Conservation (phyloP, 1,139 yeast species). For the Kurtzmaniella quercitrusa region DNA sequence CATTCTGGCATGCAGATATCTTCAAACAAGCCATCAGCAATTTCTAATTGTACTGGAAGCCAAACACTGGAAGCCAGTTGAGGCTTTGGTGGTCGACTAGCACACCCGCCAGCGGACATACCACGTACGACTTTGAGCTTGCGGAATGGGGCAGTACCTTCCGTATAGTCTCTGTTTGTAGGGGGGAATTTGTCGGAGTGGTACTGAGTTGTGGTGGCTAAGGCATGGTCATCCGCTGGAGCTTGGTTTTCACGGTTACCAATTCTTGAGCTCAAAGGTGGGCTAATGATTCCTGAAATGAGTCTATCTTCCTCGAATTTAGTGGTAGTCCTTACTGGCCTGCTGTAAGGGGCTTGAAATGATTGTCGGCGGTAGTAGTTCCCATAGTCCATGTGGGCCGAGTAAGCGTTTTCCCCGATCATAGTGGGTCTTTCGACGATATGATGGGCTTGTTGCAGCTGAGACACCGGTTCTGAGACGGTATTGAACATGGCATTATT, state of each 20-base stretch:
- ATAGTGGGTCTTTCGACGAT: neutral
- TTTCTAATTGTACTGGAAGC: constrained; percentile 42
- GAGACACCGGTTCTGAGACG: neutral
- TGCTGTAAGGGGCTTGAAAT: neutral
- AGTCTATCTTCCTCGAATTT: neutral
- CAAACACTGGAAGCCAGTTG: constrained; percentile 29
- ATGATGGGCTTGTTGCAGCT: neutral
- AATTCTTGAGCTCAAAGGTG: neutral
- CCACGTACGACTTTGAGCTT: constrained; percentile 51
- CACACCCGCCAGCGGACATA: constrained; percentile 54
- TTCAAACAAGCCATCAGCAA: constrained; percentile 40
- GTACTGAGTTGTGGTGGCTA: neutral
- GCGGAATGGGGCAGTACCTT: neutral
- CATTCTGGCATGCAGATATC: constrained; percentile 50
- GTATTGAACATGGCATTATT: constrained; percentile 6
- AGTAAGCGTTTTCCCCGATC: neutral
- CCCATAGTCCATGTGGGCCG: neutral
- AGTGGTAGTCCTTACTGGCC: neutral
- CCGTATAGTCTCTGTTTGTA: neutral
- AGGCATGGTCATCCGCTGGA: neutral
- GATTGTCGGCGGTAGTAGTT: neutral
- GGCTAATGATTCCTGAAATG: neutral
- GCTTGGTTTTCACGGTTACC: neutral
- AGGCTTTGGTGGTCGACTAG: constrained; percentile 52
- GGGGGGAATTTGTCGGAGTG: neutral